Evolutionary conservation across 164 flowering plant genomes (phyloP), one percentile per base, ranked within the genome.

Genomic region (Warburgia ugandensis): DNA sequence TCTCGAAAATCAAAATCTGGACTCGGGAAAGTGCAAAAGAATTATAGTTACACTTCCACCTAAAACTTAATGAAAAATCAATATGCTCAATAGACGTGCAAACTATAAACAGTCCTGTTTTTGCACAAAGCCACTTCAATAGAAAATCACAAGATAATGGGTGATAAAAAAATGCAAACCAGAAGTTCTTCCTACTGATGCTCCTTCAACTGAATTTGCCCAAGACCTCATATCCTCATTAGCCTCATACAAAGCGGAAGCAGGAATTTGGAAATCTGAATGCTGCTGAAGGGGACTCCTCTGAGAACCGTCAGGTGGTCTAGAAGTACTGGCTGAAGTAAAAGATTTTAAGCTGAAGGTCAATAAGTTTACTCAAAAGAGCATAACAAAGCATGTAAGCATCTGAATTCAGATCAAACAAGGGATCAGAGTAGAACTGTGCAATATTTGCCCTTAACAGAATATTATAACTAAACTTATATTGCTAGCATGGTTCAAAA

Each of bases 261-360:
- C 91, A 49, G 99, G 99, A 22, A 52, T 86, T 62, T 92, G 99
- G 63, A 80, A 92, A 55, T 80, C 73, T 10, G 79, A 40, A 29
- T 64, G 76, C 48, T 72, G 83, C 44, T 73, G 78, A 45, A 16
- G 19, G 14, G 77, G 49, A 45, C 20, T 48, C 60, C 71, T 78
- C 48, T 73, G 86, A 33, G 77, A 66, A 54, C 54, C 60, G 60
- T 55, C 54, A 7, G 68, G 48, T 5, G 69, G 48, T 59, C 58
- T 74, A 26, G 71, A 55, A 9, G 37, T 22, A 17, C 48, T 40
- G 2, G 39, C 22, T 41, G 29, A 17, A 17, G 47, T 48, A 21
- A 41, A 41, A 41, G 8, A 27, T 13, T 17, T 21, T 42, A 3
- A 21, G 26, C 14, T 42, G n/a, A 45, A 22, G 14, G 20, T 22